phyloP scores from a whole-genome alignment of 345 rosid species.

The Acer negundo region DNA sequence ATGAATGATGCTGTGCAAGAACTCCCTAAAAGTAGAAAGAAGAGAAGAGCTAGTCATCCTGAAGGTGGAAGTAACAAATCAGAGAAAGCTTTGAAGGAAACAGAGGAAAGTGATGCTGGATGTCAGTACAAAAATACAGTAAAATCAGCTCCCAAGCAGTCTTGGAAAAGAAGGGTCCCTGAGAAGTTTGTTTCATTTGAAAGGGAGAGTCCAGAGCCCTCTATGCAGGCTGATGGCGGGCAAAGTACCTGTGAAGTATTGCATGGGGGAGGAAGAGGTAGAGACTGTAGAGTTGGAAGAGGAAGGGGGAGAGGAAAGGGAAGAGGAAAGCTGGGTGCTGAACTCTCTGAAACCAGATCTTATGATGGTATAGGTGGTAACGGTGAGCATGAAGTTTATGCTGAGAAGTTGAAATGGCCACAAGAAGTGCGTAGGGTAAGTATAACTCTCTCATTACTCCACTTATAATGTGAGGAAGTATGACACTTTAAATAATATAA shows the following conservation, averaged over 20 bases:
- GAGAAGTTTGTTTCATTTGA: constrained; percentile 31
- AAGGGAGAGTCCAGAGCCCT: constrained; percentile 25
- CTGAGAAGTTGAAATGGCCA: constrained; percentile 28
- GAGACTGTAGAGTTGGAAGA: constrained; percentile 37
- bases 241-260: constrained; percentile 25
- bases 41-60: constrained; percentile 28
- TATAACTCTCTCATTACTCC: constrained; percentile 7
- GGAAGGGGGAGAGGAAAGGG: constrained; percentile 37
- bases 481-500: background rate
- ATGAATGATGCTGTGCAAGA: constrained; percentile 44
- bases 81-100: constrained; percentile 32
- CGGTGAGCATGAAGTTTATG: constrained; percentile 29
- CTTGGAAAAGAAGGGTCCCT: constrained; percentile 33
- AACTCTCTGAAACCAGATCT: constrained; percentile 49
- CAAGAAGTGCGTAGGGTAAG: constrained; percentile 72
- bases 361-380: constrained; percentile 37
- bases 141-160: constrained; percentile 38
- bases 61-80: constrained; percentile 34
- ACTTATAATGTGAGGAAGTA: background rate
- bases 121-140: constrained; percentile 28
- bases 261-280: constrained; percentile 38
- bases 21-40: constrained; percentile 43
- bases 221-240: constrained; percentile 9
- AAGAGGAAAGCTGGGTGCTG: constrained; percentile 31
- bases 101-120: constrained; percentile 32